Evolutionary conservation across 768 basidiomycete genomes (phyloP).

Genomic region (Tulasnella sp.): DNA sequence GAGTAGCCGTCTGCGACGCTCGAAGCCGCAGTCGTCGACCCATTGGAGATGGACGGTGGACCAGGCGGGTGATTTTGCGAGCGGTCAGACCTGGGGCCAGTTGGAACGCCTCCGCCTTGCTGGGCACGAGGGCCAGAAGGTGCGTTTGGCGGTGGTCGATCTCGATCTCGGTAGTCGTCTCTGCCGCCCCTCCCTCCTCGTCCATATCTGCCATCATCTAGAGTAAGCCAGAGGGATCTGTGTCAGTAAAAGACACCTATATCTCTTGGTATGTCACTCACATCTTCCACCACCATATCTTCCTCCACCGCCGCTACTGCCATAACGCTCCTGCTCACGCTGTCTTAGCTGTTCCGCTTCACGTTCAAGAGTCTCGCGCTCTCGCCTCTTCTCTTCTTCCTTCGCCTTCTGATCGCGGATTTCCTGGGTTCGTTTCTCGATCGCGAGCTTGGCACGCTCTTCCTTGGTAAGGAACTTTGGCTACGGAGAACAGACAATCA

Average conservation of each 20-base stretch:
- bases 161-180: slow-evolving; percentile 17
- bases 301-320: slow-evolving; percentile 26
- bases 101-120: slow-evolving; percentile 61
- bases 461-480: slow-evolving; percentile 92
- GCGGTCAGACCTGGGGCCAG: slow-evolving; percentile 66
- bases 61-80: slow-evolving; percentile 33
- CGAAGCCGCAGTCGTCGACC: slow-evolving; percentile 25
- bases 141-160: slow-evolving; percentile 24
- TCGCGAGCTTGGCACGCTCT: slow-evolving; percentile 79
- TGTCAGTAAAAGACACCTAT: slow-evolving; percentile 7
- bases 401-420: slow-evolving; percentile 58
- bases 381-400: slow-evolving; percentile 46
- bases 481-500: slow-evolving; percentile 31
- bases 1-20: neutral
- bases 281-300: slow-evolving; percentile 27
- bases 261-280: slow-evolving; percentile 18
- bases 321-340: slow-evolving; percentile 33
- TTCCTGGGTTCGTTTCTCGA: slow-evolving; percentile 76
- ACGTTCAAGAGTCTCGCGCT: slow-evolving; percentile 62
- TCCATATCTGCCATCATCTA: slow-evolving; percentile 31
- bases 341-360: slow-evolving; percentile 57
- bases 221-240: slow-evolving; percentile 1
- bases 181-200: slow-evolving; percentile 12
- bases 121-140: slow-evolving; percentile 15
- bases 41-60: slow-evolving; percentile 25